Evolutionary conservation across 805 yeast genomes (phyloP), one percentile per base, ranked within the genome.

Genomic region (Candida andamanensis): DNA sequence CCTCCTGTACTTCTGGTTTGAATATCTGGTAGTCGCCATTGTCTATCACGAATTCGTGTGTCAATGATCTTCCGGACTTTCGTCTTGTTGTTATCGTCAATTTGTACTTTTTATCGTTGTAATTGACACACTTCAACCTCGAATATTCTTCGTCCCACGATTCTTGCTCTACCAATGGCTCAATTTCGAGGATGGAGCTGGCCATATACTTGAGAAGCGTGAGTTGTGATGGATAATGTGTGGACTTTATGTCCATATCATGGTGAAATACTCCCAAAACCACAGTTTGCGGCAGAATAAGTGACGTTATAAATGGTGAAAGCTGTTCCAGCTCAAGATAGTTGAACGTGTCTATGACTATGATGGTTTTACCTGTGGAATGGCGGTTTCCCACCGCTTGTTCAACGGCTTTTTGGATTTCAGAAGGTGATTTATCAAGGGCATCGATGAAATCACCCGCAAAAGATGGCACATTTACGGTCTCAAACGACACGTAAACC

Each of bases 51-150:
- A 74, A 85, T 6, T 60, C 51, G 33, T 78, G 80, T 1, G 64
- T 54, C 16, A 80, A 49, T 0, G 94, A 74, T 31, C 96, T 69
- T 0, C 98, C 98, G 0, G 95, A 83, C 49, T 84, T 84, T 33
- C 97, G 70, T 36, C 92, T 70, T 45, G 80, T 83, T 5, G 72
- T 76, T 34, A 92, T 52, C 3, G 60, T 62, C 3, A 80, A 49
- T 22, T 58, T 57, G 54, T 76, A 81, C 1, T 17, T 40, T 1
- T 55, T 39, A 21, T 60, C 56, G 47, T 86, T 83, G 30, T 71
- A 49, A 2, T 70, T 70, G 3, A 84, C 82, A 12, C 81, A 47
- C 26, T 63, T 56, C 26, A 79, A 56, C 11, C 47, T 50, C 3
- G 55, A 42, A 1, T 74, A 30, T 8, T 56, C 47, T 5, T 49